A percentile compares a stretch with the other conserved stretches of the same genome.
phyloP scores from a whole-genome alignment of 768 basidiomycete genomes.

The Mycena belliarum region DNA sequence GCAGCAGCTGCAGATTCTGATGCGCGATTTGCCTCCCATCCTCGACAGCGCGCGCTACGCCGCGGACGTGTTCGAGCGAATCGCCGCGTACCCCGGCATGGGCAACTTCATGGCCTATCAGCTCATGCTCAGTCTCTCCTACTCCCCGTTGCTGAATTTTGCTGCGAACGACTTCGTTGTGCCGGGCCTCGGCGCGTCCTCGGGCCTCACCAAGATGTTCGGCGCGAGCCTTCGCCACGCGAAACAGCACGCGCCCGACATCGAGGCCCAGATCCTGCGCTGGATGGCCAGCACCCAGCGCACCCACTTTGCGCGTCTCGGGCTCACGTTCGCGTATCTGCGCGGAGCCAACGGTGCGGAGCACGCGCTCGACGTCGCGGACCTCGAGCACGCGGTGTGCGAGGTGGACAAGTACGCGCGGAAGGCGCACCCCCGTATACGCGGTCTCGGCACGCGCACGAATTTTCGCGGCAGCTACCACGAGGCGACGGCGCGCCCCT shows the following conservation, averaged over 20 bases:
- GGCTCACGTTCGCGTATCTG: conserved; percentile 52
- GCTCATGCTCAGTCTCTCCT: conserved; percentile 59
- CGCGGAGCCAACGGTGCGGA: conserved; percentile 37
- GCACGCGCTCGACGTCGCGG: conserved; percentile 61
- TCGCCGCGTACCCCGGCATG: conserved; percentile 66
- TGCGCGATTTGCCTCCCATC: conserved; percentile 56
- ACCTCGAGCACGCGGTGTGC: conserved; percentile 79
- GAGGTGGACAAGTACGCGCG: conserved; percentile 81
- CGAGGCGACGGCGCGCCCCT: conserved; percentile 28
- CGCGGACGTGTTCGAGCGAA: conserved; percentile 62
- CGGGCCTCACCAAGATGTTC: conserved; percentile 73
- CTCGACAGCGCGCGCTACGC: conserved; percentile 54
- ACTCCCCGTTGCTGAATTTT: conserved; percentile 59
- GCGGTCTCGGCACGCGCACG: conserved; percentile 37
- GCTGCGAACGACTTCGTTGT: conserved; percentile 71
- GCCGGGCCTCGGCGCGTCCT: conserved; percentile 64
- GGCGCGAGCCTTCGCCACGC: conserved; percentile 38
- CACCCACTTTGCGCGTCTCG: conserved; percentile 61
- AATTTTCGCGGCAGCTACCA: conserved; percentile 41
- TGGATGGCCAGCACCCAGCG: conserved; percentile 64
- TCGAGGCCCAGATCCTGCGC: conserved; percentile 60
- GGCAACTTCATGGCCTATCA: conserved; percentile 77
- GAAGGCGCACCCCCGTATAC: conserved; percentile 48
- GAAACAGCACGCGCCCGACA: conserved; percentile 30
- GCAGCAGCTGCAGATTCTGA: conserved; percentile 55